Evolutionary conservation across 2,329 filamentous ascomycete genomes (phyloP), one percentile per base, ranked within the genome.

Genomic region (Neonectria sp.): DNA sequence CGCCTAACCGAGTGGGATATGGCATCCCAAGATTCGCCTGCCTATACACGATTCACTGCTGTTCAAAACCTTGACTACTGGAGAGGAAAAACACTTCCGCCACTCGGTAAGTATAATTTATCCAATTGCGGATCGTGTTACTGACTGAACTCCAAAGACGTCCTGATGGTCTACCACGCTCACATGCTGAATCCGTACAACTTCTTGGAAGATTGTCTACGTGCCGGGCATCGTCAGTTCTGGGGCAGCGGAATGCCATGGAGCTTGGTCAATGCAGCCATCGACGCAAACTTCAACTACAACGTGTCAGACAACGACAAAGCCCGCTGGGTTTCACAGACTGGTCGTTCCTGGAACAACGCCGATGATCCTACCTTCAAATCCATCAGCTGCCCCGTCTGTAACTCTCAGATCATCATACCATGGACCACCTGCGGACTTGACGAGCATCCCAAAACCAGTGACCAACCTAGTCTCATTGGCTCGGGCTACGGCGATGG

Each of bases 161-260:
- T 93, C 0, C 77, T 94, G 13, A 90, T 94, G 89, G 90, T 93
- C 0, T 93, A 90, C 89, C 92, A 94, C 78, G 81, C 90, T 0
- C 91, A 92, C 70, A 89, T 92, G 84, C 84, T 94, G 2, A 93
- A 93, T 67, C 92, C 92, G 0, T 82, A 89, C 83, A 88, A 73
- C 76, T 86, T 11, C 4, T 37, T 74, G 3, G 73, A 76, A 56
- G 74, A 76, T 25, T 76, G 72, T 21, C 15, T 76, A 1, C 60
- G 66, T 3, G 65, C 55, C 51, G 74, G 74, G 0, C 51, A 66
- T n/a, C 60, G 73, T 0, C 46, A 65, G 1, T 60, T 76, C 3
- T 93, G 91, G 89, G 81, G 83, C 3, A 83, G 84, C 0, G 86
- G 86, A 0, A 83, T 94, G 66, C 92, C 91, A 0, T 93, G 90